Base-by-base conservation (phyloP, 495 filamentous ascomycete genomes). In the Neurospora sp. region DNA sequence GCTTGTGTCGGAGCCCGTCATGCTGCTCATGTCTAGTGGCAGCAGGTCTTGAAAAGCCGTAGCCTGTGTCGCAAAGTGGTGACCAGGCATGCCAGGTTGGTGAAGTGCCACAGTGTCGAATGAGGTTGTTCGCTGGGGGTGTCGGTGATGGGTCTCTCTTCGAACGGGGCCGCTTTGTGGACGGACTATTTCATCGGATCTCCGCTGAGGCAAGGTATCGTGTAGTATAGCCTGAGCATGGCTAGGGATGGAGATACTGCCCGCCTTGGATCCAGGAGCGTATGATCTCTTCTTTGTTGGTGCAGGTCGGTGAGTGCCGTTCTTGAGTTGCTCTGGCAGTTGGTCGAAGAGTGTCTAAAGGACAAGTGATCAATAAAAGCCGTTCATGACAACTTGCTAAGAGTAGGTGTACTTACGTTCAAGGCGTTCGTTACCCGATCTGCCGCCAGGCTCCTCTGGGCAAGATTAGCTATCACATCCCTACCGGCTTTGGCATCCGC, bases 381-480 rank as follows among this genome's bases (percentile, higher is more conserved):
- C 18, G 39, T 31, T 23, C 27, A 18, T n/a, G 23, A 16, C 9
- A 35, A 9, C 27, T n/a, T 44, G 38, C 44, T 39, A 73, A 23
- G 40, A 41, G 38, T 11, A 48, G 38, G 16, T 48, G 74, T 23
- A 72, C 77, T 78, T 86, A 94, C 93, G 73, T 86, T 87, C 59
- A 99, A 87, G 42, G 90, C 90, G 73, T 84, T 86, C 1, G 92
- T 92, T 75, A 95, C 96, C 37, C 94, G 84, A 77, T 97, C 93
- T 10, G 96, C 95, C 38, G 95, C 94, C 84, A 96, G 83, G 75
- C 94, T 98, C 76, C 91, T 92, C 79, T 92, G 89, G 10, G 92
- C 91, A 41, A 98, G 85, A 37, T 88, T 87, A 18, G 88, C 87
- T 72, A 99, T 86, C n/a, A 93, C 90, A 71, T 92, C 89, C 79